Evolutionary conservation across 1,284 basidiomycete species (phyloP).

Genomic region (Trichosporon sp.): DNA sequence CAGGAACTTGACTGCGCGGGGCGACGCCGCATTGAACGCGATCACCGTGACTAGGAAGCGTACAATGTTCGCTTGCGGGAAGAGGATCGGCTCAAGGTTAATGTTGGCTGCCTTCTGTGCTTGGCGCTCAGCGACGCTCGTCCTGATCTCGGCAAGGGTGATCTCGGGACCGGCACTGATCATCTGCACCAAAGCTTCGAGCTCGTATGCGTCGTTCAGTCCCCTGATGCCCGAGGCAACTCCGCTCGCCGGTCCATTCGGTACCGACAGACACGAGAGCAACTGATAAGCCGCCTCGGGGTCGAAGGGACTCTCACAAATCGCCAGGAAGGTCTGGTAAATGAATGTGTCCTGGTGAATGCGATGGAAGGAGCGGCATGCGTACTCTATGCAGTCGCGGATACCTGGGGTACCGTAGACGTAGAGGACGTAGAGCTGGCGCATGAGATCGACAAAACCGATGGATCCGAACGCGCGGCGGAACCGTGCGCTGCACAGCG

Average conservation of each 20-base stretch:
- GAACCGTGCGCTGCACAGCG: constrained; percentile 76
- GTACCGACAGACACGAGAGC: constrained; percentile 37
- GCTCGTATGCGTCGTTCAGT: constrained; percentile 68
- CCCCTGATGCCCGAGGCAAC: constrained; percentile 68
- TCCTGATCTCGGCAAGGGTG: constrained; percentile 62
- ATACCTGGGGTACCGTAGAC: constrained; percentile 64
- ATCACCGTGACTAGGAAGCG: constrained; percentile 76
- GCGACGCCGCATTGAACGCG: constrained; percentile 69
- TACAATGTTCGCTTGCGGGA: constrained; percentile 69
- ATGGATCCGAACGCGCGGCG: constrained; percentile 71
- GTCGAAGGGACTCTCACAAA: constrained; percentile 63
- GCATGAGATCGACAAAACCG: constrained; percentile 72
- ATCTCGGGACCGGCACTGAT: constrained; percentile 49
- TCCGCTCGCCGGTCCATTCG: constrained; percentile 34
- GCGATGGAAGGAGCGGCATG: constrained; percentile 71
- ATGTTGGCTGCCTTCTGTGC: constrained; percentile 58
- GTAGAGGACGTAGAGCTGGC: constrained; percentile 69
- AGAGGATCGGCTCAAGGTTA: constrained; percentile 65
- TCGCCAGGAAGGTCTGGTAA: constrained; percentile 69
- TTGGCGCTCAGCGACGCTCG: constrained; percentile 65
- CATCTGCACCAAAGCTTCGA: constrained; percentile 69
- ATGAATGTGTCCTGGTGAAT: constrained; percentile 74
- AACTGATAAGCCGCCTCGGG: constrained; percentile 57
- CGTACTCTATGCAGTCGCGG: constrained; percentile 70
- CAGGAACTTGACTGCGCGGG: constrained; percentile 70